Evolutionary conservation across 164 flowering plant species (phyloP).

Genomic region (Chimonanthus salicifolius): DNA sequence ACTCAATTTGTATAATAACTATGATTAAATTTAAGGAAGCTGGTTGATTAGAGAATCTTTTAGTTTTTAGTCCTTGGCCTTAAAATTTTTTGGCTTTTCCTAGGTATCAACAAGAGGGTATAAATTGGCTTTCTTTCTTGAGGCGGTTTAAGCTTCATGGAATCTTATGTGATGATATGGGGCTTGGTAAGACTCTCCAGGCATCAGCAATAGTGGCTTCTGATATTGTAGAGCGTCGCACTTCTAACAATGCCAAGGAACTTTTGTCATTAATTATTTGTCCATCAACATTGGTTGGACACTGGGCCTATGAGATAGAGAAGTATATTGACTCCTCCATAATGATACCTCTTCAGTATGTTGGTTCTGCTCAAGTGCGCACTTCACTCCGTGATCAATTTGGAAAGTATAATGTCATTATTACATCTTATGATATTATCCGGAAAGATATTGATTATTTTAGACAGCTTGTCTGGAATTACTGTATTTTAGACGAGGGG

Average conservation of each 20-base stretch:
- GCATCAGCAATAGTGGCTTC: conserved; percentile 99
- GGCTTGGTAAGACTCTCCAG: conserved; percentile 98
- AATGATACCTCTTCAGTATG: conserved; percentile 74
- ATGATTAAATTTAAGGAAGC: no score
- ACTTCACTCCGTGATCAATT: conserved; percentile 49
- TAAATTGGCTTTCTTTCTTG: conserved; percentile 93
- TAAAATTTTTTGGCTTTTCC: conserved; percentile 11
- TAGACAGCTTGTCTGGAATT: conserved; percentile 71
- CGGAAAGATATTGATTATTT: conserved; percentile 89
- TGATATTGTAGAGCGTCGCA: conserved; percentile 67
- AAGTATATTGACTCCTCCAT: conserved; percentile 77
- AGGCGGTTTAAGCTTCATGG: conserved; percentile 98
- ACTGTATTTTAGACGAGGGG: conserved; percentile 95
- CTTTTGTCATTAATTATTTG: conserved; percentile 76
- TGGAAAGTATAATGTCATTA: conserved; percentile 68
- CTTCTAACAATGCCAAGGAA: conserved; percentile 29
- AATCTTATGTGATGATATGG: conserved; percentile 99
- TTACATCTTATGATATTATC: conserved; percentile 94
- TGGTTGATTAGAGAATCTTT: no score
- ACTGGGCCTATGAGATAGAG: conserved; percentile 98
- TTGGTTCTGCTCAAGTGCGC: conserved; percentile 91
- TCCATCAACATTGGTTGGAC: conserved; percentile 97
- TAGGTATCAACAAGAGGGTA: conserved; percentile 99
- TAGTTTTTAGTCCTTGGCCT: not conserved
- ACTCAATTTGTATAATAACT: no score